Percentiles rank a stretch among this genome's conserved stretches.
Conservation (phyloP, 305 asterid species). For the Galium porrigens region DNA sequence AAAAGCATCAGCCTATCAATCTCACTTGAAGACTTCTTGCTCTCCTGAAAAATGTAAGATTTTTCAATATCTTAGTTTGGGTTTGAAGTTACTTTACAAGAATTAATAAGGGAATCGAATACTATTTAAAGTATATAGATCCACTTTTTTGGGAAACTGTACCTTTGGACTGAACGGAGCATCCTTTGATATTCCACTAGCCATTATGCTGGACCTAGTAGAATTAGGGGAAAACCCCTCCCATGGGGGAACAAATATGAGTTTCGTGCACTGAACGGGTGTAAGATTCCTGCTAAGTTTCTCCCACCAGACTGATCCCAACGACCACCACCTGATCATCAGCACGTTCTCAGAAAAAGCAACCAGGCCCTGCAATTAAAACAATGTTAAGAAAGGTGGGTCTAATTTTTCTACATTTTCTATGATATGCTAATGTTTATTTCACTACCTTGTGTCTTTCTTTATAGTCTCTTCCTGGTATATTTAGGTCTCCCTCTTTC, state of each 20-base stretch:
- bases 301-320: constrained; percentile 96
- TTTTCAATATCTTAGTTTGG: background rate
- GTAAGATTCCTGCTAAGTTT: constrained; percentile 69
- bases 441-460: background rate
- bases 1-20: constrained; percentile 51
- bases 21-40: constrained; percentile 34
- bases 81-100: background rate
- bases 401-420: background rate
- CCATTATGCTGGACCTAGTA: constrained; percentile 71
- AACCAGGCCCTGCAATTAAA: constrained; percentile 57
- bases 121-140: background rate
- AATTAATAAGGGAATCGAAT: background rate
- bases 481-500: background rate
- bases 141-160: constrained; percentile 7
- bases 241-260: constrained; percentile 88
- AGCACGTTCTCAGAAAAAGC: constrained; percentile 88
- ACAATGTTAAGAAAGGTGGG: background rate
- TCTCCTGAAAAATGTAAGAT: constrained; percentile 29
- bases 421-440: background rate
- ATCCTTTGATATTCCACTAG: constrained; percentile 35
- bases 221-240: constrained; percentile 87
- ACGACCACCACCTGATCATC: constrained; percentile 97
- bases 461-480: background rate
- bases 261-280: constrained; percentile 83
- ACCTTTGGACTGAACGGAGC: constrained; percentile 53